A percentile compares a stretch with the other conserved stretches of the same genome.
phyloP scores from a whole-genome alignment of 257 asterid genomes.

The Solanum lycopersicoides region DNA sequence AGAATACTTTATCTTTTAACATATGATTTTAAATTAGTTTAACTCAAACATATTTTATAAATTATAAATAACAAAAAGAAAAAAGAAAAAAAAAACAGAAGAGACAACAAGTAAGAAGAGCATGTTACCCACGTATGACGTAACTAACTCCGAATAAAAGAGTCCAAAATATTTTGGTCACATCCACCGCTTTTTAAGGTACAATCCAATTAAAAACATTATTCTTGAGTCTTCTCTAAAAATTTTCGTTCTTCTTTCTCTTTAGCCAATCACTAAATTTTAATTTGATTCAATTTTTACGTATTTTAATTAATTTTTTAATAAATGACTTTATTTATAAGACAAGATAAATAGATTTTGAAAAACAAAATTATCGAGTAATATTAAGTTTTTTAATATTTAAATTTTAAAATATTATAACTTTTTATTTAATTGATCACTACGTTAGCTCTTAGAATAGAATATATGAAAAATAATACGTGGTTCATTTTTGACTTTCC shows the following conservation, averaged over 20 bases:
- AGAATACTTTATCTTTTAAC: not conserved
- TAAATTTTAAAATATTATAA: not conserved
- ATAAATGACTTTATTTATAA: too few species aligned
- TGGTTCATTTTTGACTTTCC: slow-evolving; percentile 4
- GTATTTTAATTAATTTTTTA: not conserved
- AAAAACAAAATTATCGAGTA: not conserved
- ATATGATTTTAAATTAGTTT: not conserved
- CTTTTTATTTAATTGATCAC: not conserved
- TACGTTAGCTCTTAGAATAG: rapidly evolving
- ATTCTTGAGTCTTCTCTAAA: not conserved
- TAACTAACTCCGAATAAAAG: not conserved
- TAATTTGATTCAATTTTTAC: not conserved
- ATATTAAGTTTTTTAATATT: not conserved
- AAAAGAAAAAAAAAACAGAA: not conserved
- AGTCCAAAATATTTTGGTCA: not conserved
- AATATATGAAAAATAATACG: not conserved
- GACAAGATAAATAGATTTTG: too few species aligned
- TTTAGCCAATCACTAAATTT: not conserved
- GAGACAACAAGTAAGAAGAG: not conserved
- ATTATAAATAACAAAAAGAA: not conserved
- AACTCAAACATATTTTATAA: not conserved
- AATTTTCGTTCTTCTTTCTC: not conserved
- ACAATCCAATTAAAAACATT: not conserved
- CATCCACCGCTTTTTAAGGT: not conserved
- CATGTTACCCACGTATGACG: not conserved